Percentiles rank a stretch among this genome's conserved stretches.
Conservation (phyloP, 305 asterid species). For the Fraxinus angustifolia region DNA sequence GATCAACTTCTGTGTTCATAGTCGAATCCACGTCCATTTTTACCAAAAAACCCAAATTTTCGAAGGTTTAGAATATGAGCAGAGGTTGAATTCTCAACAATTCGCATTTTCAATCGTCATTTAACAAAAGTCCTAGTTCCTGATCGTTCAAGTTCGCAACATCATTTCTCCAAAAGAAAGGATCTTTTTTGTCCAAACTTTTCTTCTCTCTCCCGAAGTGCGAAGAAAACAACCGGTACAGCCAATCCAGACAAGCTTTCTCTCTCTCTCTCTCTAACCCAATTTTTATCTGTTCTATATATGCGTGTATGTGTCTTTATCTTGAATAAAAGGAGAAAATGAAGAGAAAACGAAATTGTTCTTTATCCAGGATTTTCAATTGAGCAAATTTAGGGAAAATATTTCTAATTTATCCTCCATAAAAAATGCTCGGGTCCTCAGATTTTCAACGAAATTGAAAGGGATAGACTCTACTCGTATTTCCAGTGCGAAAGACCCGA, state of each 20-base stretch:
- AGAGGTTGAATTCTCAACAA: constrained; percentile 47
- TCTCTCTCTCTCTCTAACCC: background rate
- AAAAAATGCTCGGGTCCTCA: background rate
- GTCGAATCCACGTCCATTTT: constrained; percentile 82
- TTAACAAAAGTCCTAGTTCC: constrained; percentile 13
- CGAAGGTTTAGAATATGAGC: constrained; percentile 42
- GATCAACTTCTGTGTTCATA: constrained; percentile 75
- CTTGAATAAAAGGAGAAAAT: background rate
- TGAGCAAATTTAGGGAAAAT: background rate
- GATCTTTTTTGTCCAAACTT: background rate
- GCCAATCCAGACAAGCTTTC: background rate
- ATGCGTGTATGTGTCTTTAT: background rate
- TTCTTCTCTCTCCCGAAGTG: background rate
- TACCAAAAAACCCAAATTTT: constrained; percentile 43
- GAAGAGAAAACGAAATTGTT: background rate
- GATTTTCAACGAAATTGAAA: background rate
- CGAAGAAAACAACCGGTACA: background rate
- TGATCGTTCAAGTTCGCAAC: constrained; percentile 10
- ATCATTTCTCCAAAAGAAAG: constrained; percentile 16
- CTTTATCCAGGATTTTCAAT: background rate
- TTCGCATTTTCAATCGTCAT: constrained; percentile 45
- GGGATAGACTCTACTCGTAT: background rate
- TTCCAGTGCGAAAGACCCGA: background rate
- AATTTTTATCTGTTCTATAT: background rate
- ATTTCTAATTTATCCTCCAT: background rate